These are phyloP conservation scores for Rauvolfia tetraphylla DNA, from an alignment of 257 asterid genomes.

Conservation along the genomic window DNA sequence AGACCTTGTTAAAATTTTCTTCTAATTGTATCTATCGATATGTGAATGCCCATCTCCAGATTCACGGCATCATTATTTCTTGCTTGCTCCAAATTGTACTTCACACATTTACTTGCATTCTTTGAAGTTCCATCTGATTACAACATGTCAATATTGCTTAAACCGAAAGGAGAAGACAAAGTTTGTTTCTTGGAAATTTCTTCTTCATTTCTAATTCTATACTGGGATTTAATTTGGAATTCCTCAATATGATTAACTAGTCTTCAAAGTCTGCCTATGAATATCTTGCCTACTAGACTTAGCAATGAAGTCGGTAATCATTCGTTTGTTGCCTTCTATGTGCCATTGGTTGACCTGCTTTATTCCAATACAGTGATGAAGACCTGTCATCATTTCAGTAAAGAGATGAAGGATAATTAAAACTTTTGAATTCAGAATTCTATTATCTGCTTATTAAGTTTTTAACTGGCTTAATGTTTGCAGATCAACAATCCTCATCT, in stretches of 20 bases:
- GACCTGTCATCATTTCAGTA: neutral
- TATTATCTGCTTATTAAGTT: neutral
- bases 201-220: neutral
- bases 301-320: neutral
- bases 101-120: neutral
- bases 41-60: neutral
- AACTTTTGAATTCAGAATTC: neutral
- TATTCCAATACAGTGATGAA: neutral
- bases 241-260: neutral
- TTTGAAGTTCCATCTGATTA: neutral
- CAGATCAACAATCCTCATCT: slow-evolving; percentile 54
- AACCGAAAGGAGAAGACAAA: neutral
- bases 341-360: neutral
- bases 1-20: neutral
- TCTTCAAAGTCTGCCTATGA: neutral
- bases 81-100: too few relatives aligned
- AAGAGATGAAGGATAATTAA: neutral
- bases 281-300: neutral
- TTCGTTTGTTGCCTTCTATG: neutral
- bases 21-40: neutral
- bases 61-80: neutral
- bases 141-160: neutral
- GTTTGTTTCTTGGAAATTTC: neutral
- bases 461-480: slow-evolving; percentile 12
- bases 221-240: neutral